These are phyloP conservation scores for Diversispora epigaea DNA, from an alignment of 192 early-diverging fungal genomes.

Conservation along the genomic window DNA sequence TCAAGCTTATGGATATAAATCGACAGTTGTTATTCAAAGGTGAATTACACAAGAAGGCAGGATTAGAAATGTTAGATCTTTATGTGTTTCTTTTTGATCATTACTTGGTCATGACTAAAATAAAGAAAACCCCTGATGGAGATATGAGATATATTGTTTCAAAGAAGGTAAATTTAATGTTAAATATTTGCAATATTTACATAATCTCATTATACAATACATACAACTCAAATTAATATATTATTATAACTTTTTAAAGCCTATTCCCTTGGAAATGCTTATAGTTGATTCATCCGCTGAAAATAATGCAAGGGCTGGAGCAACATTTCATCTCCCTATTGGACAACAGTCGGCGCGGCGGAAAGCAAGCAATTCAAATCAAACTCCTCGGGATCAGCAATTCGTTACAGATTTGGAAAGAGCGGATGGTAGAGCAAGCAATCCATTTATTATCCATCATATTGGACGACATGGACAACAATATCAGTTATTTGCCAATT, in stretches of 20 bases:
- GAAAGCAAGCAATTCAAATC: conserved; percentile 24
- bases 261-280: conserved; percentile 79
- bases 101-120: conserved; percentile 71
- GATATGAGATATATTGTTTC: conserved; percentile 37
- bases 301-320: conserved; percentile 8
- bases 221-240: not conserved
- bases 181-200: conserved; percentile 37
- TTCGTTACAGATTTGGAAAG: conserved; percentile 10
- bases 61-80: conserved; percentile 45
- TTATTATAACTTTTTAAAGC: conserved; percentile 38
- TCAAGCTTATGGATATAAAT: conserved; percentile 13
- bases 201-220: conserved; percentile 18
- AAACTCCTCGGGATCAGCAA: conserved; percentile 13
- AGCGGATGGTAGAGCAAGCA: not conserved
- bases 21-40: conserved; percentile 25
- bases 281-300: conserved; percentile 56
- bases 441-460: conserved; percentile 67
- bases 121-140: conserved; percentile 58
- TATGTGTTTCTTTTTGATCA: conserved; percentile 87
- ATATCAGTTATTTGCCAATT: conserved; percentile 71
- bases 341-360: conserved; percentile 21
- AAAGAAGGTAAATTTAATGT: conserved; percentile 11
- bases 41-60: conserved; percentile 15
- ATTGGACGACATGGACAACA: conserved; percentile 72
- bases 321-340: conserved; percentile 27